These are phyloP conservation scores for Nakazawaea holstii DNA, from an alignment of 805 yeast species.

Conservation along the genomic window DNA sequence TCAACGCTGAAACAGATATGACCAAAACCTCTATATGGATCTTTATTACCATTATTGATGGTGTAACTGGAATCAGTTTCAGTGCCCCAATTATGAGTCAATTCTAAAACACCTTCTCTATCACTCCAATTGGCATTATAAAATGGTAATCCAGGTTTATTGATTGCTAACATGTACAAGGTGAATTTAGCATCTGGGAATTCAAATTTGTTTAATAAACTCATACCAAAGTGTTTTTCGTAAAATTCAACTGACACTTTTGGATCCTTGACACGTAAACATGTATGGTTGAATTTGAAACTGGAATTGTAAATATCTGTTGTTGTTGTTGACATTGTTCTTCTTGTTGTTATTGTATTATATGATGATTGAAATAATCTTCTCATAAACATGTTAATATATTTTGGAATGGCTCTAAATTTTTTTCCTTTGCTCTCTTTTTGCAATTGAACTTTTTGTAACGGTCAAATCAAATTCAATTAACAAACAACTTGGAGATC, in stretches of 20 bases:
- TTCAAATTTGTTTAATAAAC: conserved; percentile 44
- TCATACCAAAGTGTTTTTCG: conserved; percentile 68
- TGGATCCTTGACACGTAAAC: conserved; percentile 82
- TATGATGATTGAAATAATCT: not conserved
- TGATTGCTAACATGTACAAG: conserved; percentile 63
- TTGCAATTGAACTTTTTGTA: no score
- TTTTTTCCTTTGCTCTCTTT: no score
- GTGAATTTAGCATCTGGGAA: conserved; percentile 54
- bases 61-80: conserved; percentile 51
- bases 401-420: no score
- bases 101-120: conserved; percentile 70
- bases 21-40: conserved; percentile 87
- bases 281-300: conserved; percentile 57
- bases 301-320: conserved; percentile 28
- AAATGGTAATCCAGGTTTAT: conserved; percentile 34
- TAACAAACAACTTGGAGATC: no score
- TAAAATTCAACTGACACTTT: conserved; percentile 69
- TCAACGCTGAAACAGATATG: conserved; percentile 88
- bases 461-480: no score
- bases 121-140: conserved; percentile 31
- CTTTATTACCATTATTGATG: conserved; percentile 77
- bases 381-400: no score
- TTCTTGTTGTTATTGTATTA: conserved; percentile 9
- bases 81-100: conserved; percentile 76
- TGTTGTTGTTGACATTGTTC: conserved; percentile 4